Evolutionary conservation across 441 rosid species (phyloP).

Genomic region (Croton setiger): DNA sequence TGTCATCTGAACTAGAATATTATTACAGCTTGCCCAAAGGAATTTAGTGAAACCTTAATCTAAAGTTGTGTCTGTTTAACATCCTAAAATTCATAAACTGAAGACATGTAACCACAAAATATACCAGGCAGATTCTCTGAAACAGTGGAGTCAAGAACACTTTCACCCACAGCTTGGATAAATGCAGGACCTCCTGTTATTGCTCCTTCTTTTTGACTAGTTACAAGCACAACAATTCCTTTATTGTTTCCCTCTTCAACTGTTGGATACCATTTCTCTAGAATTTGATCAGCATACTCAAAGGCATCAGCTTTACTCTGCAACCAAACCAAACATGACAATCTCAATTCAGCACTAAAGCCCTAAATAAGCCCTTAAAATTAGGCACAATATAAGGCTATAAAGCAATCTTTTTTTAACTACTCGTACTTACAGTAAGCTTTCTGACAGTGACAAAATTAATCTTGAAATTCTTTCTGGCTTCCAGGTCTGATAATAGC

Average conservation of each 20-base stretch:
- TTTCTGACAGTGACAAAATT: conserved; percentile 86
- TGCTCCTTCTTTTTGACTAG: conserved; percentile 96
- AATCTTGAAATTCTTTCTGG: conserved; percentile 68
- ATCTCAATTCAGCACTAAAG: conserved; percentile 10
- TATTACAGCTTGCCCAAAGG: neutral
- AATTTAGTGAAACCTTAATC: neutral
- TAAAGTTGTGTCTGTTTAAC: neutral
- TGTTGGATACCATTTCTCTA: conserved; percentile 90
- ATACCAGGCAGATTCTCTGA: conserved; percentile 92
- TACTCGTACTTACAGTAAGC: conserved; percentile 64
- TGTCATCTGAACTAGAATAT: conserved; percentile 11
- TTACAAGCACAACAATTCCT: conserved; percentile 86
- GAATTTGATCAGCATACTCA: conserved; percentile 94
- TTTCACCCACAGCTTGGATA: conserved; percentile 81
- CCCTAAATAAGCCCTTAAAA: neutral
- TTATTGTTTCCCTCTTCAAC: conserved; percentile 83
- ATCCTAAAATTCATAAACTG: neutral
- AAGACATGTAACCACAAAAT: neutral
- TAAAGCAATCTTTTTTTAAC: neutral
- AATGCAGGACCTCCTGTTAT: conserved; percentile 93
- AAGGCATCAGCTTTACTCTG: conserved; percentile 99
- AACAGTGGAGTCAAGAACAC: conserved; percentile 77
- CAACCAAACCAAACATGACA: conserved; percentile 25
- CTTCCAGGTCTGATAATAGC: conserved; percentile 85
- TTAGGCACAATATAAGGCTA: neutral